phyloP scores from a whole-genome alignment of 2,329 filamentous ascomycete genomes.

The Fusarium staphyleae region DNA sequence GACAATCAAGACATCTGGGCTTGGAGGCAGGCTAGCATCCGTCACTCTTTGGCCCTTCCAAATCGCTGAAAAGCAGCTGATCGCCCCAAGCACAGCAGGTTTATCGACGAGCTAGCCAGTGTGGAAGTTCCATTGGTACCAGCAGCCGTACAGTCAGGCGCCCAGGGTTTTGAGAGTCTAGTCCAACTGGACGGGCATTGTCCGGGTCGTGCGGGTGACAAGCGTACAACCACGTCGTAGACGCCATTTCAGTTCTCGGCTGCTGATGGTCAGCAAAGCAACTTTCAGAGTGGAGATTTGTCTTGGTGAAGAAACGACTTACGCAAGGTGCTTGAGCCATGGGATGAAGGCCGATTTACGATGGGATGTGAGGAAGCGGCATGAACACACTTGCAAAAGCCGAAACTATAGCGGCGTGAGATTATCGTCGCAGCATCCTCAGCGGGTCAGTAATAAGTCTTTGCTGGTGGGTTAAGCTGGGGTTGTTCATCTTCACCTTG shows the following conservation, averaged over 20 bases:
- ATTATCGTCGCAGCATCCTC: constrained; percentile 9
- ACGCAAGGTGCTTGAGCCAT: constrained; percentile 11
- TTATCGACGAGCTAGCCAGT: constrained; percentile 21
- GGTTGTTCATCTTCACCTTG: constrained; percentile 3
- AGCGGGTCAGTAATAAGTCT: constrained; percentile 6
- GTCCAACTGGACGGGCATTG: too few species aligned
- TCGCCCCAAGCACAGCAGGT: constrained; percentile 19
- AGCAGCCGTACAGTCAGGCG: constrained; percentile 16
- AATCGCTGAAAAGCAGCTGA: constrained; percentile 25
- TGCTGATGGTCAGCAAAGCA: constrained; percentile 30
- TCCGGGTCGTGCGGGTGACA: too few species aligned
- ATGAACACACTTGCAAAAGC: constrained; percentile 8
- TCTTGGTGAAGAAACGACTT: constrained; percentile 20
- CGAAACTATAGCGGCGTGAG: constrained; percentile 14
- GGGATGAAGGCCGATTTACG: constrained; percentile 13
- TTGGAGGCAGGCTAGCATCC: constrained; percentile 1
- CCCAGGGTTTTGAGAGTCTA: too few species aligned
- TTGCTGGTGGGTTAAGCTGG: constrained; percentile 4
- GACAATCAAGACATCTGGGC: constrained; percentile 28
- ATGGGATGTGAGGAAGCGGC: constrained; percentile 15
- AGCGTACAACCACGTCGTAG: constrained; percentile 16
- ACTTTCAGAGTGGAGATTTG: constrained; percentile 30
- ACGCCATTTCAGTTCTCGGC: constrained; percentile 15
- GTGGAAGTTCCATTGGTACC: not conserved
- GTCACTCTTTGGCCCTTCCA: constrained; percentile 7